Evolutionary conservation across 148 eudicot genomes (phyloP), one percentile per base, ranked within the genome.

Genomic region (Talinum fruticosum): DNA sequence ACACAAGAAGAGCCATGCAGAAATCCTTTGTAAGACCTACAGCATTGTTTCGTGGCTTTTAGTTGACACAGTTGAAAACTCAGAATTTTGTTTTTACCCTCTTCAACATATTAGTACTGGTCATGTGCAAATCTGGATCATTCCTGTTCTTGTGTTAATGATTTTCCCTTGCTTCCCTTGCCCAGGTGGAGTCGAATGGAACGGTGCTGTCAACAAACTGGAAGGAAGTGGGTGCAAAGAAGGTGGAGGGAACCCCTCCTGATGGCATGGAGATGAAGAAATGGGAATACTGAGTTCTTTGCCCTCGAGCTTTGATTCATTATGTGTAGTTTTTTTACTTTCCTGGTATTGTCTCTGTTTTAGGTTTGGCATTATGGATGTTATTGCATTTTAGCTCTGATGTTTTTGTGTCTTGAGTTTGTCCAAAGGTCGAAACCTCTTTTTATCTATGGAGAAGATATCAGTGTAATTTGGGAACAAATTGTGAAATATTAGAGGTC

Each of bases 181-280:
- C 51, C 8, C 88, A 96, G 97, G 88, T 90, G 30, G 99, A 96
- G 76, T 96, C 99, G 24, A 91, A 89, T 76, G 97, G 99, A 45
- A 96, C 99, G 0, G 97, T 96, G 82, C 85, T 96, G 67, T 96
- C 99, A 24, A 96, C 97, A 5, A 91, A 96, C 83, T 96, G 99
- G 99, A 89, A 93, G 78, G 99, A 96, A 35, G 99, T 96, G 59
- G 97, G 99, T 21, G 32, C 86, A 4, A 96, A 93, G 89, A 91
- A 86, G 90, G 91, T 96, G 10, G 97, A 96, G 69, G 90, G 92
- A 64, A 89, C 87, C 80, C 87, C 97, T 70, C 99, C 99, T 2
- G 92, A 93, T 76, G 94, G 97, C 72, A 93, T 96, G 99, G 97
- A 96, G 88, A 16, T 96, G 92, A 91, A 87, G 90, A 93, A 90